Evolutionary conservation across 225 moss, liverwort and hornwort species (phyloP), one percentile per base, ranked within the genome.

Genomic region (Neckera pumila): DNA sequence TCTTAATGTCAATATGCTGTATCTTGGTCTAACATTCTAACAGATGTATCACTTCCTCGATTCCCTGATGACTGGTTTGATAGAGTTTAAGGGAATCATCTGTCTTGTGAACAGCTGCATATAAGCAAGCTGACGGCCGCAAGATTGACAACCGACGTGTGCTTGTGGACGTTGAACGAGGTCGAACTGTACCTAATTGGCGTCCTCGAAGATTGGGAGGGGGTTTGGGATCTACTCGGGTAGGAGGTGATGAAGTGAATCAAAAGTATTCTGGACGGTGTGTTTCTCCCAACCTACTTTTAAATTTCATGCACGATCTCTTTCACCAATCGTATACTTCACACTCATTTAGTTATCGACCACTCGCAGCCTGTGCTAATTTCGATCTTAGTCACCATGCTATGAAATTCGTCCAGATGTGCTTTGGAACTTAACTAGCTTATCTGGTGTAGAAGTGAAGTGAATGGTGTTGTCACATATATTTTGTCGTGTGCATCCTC

Each of bases 61-160:
- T 86, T 74, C 47, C 58, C 18, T 89, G 38, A 43, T 54, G 74
- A 56, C 47, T 67, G 33, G 17, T 67, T 67, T 84, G 36, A 66
- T 86, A 85, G 49, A 30, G 85, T 47, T 86, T 83, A 75, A 83
- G 42, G 12, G 42, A 61, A 88, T 63, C 20, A 31, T 77, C 57
- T 91, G 78, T 91, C 65, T 63, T 88, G 85, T 87, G 80, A 54
- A 61, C 93, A 96, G 96, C 96, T 92, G 99, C 99, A 54, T 99
- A 99, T 89, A 99, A 99, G 72, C 99, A 99, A 91, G 99, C 99
- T 38, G 99, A 99, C 88, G 99, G 99, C 67, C 95, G 99, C 80
- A 99, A 99, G 93, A 99, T 99, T 78, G 99, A 99, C 86, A 99
- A 99, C 79, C 96, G 99, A 53, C 94, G 99, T 90, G 99, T 99